These are phyloP conservation scores for Gardenia jasminoides DNA, from an alignment of 257 asterid genomes.

Conservation along the genomic window DNA sequence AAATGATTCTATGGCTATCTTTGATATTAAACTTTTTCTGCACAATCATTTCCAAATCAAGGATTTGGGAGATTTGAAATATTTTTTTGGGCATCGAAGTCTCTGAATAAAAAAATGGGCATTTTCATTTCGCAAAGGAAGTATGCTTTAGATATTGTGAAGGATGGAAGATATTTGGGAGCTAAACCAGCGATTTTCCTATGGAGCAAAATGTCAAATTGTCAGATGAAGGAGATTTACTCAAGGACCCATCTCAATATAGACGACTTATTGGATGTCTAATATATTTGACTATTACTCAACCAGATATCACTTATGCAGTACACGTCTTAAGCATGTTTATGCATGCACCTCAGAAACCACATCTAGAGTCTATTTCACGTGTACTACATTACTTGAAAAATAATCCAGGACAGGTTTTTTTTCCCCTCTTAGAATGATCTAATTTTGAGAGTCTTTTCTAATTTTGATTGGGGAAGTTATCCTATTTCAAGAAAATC, in stretches of 20 bases:
- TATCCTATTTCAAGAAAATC: neutral
- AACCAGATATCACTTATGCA: neutral
- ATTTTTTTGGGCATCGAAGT: neutral
- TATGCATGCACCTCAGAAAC: neutral
- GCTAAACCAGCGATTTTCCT: neutral
- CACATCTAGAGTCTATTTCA: neutral
- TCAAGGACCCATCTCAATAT: neutral
- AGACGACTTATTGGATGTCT: slow-evolving; percentile 1
- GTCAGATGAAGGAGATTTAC: neutral
- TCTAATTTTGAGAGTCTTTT: neutral
- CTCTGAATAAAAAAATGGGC: neutral
- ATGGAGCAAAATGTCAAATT: neutral
- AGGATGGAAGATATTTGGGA: neutral
- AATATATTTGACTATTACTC: neutral
- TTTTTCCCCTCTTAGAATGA: neutral
- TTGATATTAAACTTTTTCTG: no score
- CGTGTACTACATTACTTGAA: neutral
- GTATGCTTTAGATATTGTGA: neutral
- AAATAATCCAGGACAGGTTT: neutral
- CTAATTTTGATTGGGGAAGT: neutral
- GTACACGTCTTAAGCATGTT: neutral
- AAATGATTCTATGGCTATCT: no score
- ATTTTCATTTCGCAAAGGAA: neutral
- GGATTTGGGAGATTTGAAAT: neutral
- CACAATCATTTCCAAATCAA: neutral